Percentiles rank a stretch among this genome's conserved stretches.
Conservation (phyloP, 106 monocot genomes). For the Dioscorea zingiberensis region DNA sequence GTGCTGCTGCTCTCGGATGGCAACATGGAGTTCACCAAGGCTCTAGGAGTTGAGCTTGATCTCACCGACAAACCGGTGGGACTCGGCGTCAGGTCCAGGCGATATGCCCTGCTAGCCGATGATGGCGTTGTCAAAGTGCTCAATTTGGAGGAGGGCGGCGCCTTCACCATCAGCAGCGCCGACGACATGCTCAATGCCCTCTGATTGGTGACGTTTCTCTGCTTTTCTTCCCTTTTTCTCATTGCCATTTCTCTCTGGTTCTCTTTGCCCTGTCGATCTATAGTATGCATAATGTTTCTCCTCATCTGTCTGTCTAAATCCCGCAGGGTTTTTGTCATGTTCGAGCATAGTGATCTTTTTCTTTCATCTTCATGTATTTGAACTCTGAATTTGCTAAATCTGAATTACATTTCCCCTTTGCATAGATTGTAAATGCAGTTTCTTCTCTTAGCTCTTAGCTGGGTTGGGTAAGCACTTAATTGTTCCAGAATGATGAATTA, state of each 20-base stretch:
- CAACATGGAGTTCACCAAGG: slow-evolving; percentile 15
- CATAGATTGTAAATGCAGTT: too few relatives aligned
- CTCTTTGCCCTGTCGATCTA: too few relatives aligned
- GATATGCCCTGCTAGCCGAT: slow-evolving; percentile 15
- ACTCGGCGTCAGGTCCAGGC: slow-evolving; percentile 46
- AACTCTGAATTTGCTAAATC: too few relatives aligned
- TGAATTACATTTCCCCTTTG: too few relatives aligned
- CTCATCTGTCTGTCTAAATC: background rate
- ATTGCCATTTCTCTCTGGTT: too few relatives aligned
- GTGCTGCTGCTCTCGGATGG: slow-evolving; percentile 24
- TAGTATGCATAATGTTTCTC: background rate
- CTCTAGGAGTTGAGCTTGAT: slow-evolving; percentile 26
- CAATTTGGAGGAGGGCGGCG: slow-evolving; percentile 22
- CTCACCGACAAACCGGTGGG: slow-evolving; percentile 60
- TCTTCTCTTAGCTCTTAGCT: too few relatives aligned
- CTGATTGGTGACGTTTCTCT: background rate
- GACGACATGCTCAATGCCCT: slow-evolving; percentile 24
- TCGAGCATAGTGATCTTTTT: too few relatives aligned
- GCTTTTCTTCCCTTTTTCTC: too few relatives aligned
- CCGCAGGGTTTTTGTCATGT: background rate
- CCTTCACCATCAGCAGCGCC: slow-evolving; percentile 22
- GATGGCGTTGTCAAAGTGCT: slow-evolving; percentile 23
- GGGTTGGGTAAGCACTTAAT: too few relatives aligned
- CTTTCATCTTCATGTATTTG: too few relatives aligned
- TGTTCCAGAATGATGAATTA: too few relatives aligned